Conservation (phyloP, 2,329 filamentous ascomycete genomes). For the Colletotrichum sp. region DNA sequence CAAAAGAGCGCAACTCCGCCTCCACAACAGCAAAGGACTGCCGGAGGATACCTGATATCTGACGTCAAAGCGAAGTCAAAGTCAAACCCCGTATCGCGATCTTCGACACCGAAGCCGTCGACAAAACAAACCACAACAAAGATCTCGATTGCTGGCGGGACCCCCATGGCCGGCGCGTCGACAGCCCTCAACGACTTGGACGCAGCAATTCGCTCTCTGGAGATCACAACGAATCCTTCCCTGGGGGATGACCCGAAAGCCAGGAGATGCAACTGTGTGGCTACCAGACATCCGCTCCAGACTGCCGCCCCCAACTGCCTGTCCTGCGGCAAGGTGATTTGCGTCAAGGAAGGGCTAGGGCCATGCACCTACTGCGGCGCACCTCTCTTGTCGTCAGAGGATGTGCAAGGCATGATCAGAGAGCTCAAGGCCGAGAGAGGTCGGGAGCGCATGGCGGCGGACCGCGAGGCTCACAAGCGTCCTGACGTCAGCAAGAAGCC, state of each 20-base stretch:
- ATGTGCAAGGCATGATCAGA: conserved; percentile 85
- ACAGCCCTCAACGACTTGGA: conserved; percentile 74
- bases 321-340: conserved; percentile 92
- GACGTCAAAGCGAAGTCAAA: conserved; percentile 70
- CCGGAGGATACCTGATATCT: conserved; percentile 80
- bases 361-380: conserved; percentile 90
- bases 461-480: conserved; percentile 72
- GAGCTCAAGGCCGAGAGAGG: conserved; percentile 86
- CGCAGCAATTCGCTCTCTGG: conserved; percentile 85
- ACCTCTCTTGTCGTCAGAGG: conserved; percentile 71
- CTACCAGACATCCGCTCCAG: conserved; percentile 84
- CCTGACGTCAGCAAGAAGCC: conserved; percentile 69
- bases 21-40: conserved; percentile 59
- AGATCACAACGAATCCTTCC: conserved; percentile 89
- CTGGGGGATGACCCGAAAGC: conserved; percentile 61
- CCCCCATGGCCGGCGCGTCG: conserved; percentile 81
- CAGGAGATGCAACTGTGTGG: conserved; percentile 86
- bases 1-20: conserved; percentile 22
- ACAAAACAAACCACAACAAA: conserved; percentile 59
- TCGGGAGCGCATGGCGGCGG: conserved; percentile 81
- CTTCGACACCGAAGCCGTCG: conserved; percentile 57
- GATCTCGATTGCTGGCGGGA: conserved; percentile 75
- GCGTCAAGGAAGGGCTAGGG: conserved; percentile 89
- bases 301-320: conserved; percentile 93
- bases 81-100: conserved; percentile 55